Percentiles rank a stretch among this genome's conserved stretches.
These are phyloP conservation scores for Wickerhamiella sergipiensis DNA, from an alignment of 805 yeast genomes.

Conservation along the genomic window DNA sequence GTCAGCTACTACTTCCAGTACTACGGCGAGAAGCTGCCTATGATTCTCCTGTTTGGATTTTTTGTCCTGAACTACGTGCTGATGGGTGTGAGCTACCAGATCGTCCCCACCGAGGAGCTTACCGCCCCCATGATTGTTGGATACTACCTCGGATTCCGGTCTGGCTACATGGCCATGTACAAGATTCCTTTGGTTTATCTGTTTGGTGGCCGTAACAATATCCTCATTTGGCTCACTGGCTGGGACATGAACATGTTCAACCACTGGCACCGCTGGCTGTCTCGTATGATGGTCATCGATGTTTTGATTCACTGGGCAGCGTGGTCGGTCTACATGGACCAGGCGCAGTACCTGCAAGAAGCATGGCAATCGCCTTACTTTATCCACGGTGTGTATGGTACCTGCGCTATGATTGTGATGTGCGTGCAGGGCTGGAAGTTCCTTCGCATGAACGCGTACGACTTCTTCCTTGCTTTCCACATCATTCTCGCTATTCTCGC, in stretches of 20 bases:
- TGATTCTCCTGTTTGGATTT: conserved; percentile 24
- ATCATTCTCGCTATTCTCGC: conserved; percentile 40
- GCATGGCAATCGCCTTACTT: conserved; percentile 13
- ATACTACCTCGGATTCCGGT: conserved; percentile 23
- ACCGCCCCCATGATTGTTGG: conserved; percentile 26
- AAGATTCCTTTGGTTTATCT: conserved; percentile 38
- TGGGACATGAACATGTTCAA: conserved; percentile 45
- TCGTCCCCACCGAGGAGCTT: conserved; percentile 19
- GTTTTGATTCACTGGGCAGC: conserved; percentile 42
- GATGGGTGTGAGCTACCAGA: conserved; percentile 4
- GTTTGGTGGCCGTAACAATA: conserved; percentile 56
- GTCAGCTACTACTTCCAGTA: not conserved
- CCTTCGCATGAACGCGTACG: conserved; percentile 31
- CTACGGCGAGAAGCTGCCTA: not conserved
- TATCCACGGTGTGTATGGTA: conserved; percentile 19
- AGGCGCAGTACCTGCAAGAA: conserved; percentile 13
- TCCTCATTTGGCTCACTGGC: conserved; percentile 46
- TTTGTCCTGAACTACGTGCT: conserved; percentile 1
- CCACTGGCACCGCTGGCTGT: conserved; percentile 41
- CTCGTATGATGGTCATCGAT: conserved; percentile 34
- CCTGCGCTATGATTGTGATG: conserved; percentile 22
- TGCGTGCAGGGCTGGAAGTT: conserved; percentile 27
- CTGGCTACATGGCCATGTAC: conserved; percentile 18
- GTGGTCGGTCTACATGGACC: conserved; percentile 28
- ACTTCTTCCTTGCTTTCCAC: conserved; percentile 41